Evolutionary conservation across 2,329 filamentous ascomycete species (phyloP).

Genomic region (Camillea tinctor): DNA sequence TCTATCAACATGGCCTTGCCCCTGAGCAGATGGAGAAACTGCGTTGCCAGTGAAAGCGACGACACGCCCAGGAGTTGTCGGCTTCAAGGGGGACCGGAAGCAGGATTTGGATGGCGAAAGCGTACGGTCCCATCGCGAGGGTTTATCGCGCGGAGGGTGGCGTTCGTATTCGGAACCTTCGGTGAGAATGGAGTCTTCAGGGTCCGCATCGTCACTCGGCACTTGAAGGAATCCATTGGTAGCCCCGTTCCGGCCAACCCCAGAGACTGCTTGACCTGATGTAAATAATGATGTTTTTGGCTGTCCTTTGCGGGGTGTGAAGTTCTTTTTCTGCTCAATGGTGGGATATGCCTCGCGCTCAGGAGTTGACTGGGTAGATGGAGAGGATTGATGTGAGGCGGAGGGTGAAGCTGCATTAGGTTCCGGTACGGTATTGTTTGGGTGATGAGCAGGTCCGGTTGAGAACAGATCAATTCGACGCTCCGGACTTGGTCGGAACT

Average conservation of each 20-base stretch:
- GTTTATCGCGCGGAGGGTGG: conserved; percentile 41
- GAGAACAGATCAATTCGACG: conserved; percentile 38
- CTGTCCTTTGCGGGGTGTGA: conserved; percentile 43
- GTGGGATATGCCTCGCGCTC: conserved; percentile 34
- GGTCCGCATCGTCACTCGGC: conserved; percentile 25
- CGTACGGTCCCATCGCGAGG: conserved; percentile 49
- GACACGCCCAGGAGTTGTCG: conserved; percentile 56
- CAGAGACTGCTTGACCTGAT: conserved; percentile 28
- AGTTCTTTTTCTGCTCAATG: conserved; percentile 48
- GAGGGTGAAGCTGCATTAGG: conserved; percentile 23
- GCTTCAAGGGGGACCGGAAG: conserved; percentile 56
- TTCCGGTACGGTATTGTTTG: conserved; percentile 27
- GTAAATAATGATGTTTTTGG: conserved; percentile 39
- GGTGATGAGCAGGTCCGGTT: conserved; percentile 26
- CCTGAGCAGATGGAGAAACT: conserved; percentile 45
- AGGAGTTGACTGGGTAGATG: conserved; percentile 9
- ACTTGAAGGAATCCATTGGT: conserved; percentile 11
- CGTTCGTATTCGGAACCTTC: conserved; percentile 40
- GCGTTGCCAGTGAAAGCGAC: conserved; percentile 57
- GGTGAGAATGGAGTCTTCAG: conserved; percentile 34
- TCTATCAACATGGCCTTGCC: conserved; percentile 27
- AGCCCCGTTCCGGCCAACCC: conserved; percentile 10
- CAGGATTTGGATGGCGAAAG: conserved; percentile 57
- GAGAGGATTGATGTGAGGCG: conserved; percentile 3
- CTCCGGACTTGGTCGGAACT: conserved; percentile 33